A percentile compares a stretch with the other conserved stretches of the same genome.
Evolutionary conservation across 2,329 filamentous ascomycete genomes (phyloP).

Genomic region (Exophiala xenobiotica): DNA sequence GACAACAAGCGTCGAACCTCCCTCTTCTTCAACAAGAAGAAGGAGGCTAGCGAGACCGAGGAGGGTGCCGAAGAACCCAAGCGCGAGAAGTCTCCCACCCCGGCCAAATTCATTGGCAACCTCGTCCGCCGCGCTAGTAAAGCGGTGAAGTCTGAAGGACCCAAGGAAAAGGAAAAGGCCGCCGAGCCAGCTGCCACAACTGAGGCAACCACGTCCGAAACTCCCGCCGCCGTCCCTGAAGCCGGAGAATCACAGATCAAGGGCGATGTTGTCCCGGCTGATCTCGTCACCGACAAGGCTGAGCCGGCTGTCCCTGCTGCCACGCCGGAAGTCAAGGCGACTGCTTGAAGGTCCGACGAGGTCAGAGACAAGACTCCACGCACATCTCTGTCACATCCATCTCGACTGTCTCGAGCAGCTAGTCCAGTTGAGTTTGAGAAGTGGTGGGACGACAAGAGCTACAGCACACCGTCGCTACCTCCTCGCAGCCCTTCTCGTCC

Average conservation of each 20-base stretch:
- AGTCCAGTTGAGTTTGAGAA: conserved; percentile 35
- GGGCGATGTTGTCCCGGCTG: conserved; percentile 24
- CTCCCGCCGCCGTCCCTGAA: conserved; percentile 30
- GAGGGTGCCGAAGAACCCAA: conserved; percentile 48
- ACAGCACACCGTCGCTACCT: conserved; percentile 24
- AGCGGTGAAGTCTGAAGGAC: conserved; percentile 43
- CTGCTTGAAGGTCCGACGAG: conserved; percentile 33
- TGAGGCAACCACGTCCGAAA: conserved; percentile 13
- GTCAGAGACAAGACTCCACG: conserved; percentile 31
- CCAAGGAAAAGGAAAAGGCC: conserved; percentile 35
- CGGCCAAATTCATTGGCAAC: conserved; percentile 43
- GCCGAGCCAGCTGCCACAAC: conserved; percentile 25
- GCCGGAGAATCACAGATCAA: conserved; percentile 18
- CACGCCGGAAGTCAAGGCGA: conserved; percentile 30
- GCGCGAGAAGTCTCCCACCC: conserved; percentile 39
- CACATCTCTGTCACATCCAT: conserved; percentile 29
- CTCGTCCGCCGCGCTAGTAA: conserved; percentile 52
- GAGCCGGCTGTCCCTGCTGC: conserved; percentile 17
- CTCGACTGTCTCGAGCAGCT: conserved; percentile 28
- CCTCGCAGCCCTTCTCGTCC: conserved; percentile 32
- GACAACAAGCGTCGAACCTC: conserved; percentile 52
- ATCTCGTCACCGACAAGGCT: conserved; percentile 11
- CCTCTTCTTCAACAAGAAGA: conserved; percentile 57
- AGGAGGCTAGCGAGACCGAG: conserved; percentile 45
- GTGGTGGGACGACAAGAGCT: conserved; percentile 33